Base-by-base conservation (phyloP, 106 monocot genomes). In the Dendrobium officinale region DNA sequence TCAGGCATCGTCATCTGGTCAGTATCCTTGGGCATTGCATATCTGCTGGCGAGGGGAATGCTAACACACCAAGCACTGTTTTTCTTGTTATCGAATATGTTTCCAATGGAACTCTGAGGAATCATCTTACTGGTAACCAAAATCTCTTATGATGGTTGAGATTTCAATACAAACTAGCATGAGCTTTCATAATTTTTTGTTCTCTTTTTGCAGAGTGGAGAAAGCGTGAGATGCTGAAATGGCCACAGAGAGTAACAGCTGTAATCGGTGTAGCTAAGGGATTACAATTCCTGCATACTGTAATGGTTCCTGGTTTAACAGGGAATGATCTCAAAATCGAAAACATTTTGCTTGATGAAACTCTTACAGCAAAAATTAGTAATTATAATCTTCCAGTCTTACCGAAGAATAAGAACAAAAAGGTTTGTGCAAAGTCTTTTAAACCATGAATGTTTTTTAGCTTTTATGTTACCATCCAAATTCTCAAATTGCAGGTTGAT, bases 11-110 rank as follows among this genome's bases (percentile, higher is more conserved):
- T 22, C 89, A 97, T 87, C 66, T 97, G 79, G 94, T 94, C 81
- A 97, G 97, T 80, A 83, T 91, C 44, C 83, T 97, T 24, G 97
- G 97, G 2, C 97, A 97, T 75, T 97, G 89, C 86, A 84, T 92
- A 44, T 79, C 31, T 42, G 72, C 67, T 64, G 72, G 31, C 44
- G 85, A 87, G 41, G 90, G 90, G 16, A 82, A 77, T 67, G 20
- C 47, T 40, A 79, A 58, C 42, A 43, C 73, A 3, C 79, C 80
- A 9, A 79, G 73, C 48, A 74, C 54, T 4, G 31, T 97, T 18
- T 92, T 80, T 75, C 86, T 97, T 2, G 82, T 97, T n/a, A 77
- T 81, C 9, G 94, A 97, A 81, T 68, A 79, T 73, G 72, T 97
- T 40, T 79, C 89, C 0, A 94, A 97, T 78, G 97, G 94, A 84